These are phyloP conservation scores for Medicago ruthenica DNA, from an alignment of 306 rosid species.

Conservation along the genomic window DNA sequence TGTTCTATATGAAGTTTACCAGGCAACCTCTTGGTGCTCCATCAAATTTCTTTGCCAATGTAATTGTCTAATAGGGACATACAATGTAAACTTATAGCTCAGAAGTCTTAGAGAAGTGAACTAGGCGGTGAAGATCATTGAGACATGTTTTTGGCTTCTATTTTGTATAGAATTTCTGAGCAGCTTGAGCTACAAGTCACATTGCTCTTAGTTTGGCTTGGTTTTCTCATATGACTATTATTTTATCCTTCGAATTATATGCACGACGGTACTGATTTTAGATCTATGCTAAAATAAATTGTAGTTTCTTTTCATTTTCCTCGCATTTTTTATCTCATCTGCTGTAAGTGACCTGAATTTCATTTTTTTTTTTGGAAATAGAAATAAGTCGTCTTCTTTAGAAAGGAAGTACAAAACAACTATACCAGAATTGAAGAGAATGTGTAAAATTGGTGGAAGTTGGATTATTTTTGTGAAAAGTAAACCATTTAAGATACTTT, in stretches of 20 bases:
- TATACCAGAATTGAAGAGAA: background rate
- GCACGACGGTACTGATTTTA: slow-evolving; percentile 32
- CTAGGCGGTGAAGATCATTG: slow-evolving; percentile 44
- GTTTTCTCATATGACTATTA: slow-evolving; percentile 24
- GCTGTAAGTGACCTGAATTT: background rate
- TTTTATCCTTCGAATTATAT: slow-evolving; percentile 26
- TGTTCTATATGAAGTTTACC: slow-evolving; percentile 35
- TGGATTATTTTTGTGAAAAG: too few species aligned
- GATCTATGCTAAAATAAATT: slow-evolving; percentile 38
- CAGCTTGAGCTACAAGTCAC: slow-evolving; percentile 40
- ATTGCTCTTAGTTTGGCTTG: slow-evolving; percentile 27
- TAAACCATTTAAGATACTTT: background rate
- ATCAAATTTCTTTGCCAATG: slow-evolving; percentile 19
- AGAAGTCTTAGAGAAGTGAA: slow-evolving; percentile 41
- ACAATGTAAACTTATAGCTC: slow-evolving; percentile 55
- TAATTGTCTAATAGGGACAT: slow-evolving; percentile 40
- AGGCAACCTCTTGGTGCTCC: slow-evolving; percentile 58
- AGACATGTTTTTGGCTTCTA: slow-evolving; percentile 41
- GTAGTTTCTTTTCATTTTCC: background rate
- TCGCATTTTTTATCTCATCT: background rate
- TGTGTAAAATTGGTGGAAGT: too few species aligned
- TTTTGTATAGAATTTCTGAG: slow-evolving; percentile 43
- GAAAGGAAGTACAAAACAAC: background rate
- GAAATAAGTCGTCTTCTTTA: background rate
- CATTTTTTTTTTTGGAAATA: background rate